phyloP scores from a whole-genome alignment of 768 basidiomycete genomes.

The Amanita thiersii region DNA sequence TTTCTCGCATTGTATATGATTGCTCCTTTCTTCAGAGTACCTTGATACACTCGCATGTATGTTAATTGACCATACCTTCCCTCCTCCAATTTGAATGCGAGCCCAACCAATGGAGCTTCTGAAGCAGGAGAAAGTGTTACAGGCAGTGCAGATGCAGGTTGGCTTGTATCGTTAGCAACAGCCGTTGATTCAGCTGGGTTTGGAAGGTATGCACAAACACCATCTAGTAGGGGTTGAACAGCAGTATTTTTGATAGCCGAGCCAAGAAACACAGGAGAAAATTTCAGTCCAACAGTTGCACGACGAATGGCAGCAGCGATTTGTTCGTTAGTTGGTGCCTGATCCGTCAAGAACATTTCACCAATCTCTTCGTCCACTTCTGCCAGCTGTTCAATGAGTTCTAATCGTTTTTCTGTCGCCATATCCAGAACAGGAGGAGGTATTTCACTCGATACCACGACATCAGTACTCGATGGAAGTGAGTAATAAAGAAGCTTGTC shows the following conservation, averaged over 20 bases:
- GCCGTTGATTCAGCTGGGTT: slow-evolving; percentile 75
- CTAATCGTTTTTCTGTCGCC: slow-evolving; percentile 76
- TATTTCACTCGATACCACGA: slow-evolving; percentile 83
- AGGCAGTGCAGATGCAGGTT: slow-evolving; percentile 53
- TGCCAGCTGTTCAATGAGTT: slow-evolving; percentile 91
- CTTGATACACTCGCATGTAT: slow-evolving; percentile 98
- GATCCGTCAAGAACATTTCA: slow-evolving; percentile 84
- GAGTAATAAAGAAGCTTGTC: not conserved
- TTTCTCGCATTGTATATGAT: slow-evolving; percentile 89
- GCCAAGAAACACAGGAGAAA: slow-evolving; percentile 95
- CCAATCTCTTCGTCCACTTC: slow-evolving; percentile 96
- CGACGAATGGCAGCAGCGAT: slow-evolving; percentile 84
- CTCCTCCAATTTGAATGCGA: slow-evolving; percentile 99
- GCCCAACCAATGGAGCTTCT: slow-evolving; percentile 79
- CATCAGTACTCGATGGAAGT: slow-evolving; percentile 44
- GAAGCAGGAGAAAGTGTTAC: slow-evolving; percentile 79
- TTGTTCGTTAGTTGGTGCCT: slow-evolving; percentile 61
- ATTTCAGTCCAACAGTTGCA: slow-evolving; percentile 79
- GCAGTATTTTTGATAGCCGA: slow-evolving; percentile 97
- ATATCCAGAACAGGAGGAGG: slow-evolving; percentile 67
- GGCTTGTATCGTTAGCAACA: slow-evolving; percentile 76
- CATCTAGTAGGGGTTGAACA: slow-evolving; percentile 90
- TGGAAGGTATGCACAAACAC: slow-evolving; percentile 92
- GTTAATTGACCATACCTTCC: slow-evolving; percentile 96
- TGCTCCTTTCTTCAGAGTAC: slow-evolving; percentile 77